A percentile compares a stretch with the other conserved stretches of the same genome.
phyloP scores from a whole-genome alignment of 345 rosid genomes.

The Cardiospermum halicacabum region DNA sequence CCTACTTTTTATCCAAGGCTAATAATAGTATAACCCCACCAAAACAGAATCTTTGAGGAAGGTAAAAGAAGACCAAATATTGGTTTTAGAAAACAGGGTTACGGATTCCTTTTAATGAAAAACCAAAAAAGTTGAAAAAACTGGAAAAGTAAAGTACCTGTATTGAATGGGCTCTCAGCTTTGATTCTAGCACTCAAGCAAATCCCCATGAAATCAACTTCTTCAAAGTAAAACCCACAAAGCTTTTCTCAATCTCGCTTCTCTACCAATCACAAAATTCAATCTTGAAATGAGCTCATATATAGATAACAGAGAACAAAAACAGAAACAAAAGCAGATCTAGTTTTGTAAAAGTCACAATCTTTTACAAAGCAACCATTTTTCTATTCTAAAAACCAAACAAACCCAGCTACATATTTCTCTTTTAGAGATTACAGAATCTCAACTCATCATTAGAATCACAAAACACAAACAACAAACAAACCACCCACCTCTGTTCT shows the following conservation, averaged over 20 bases:
- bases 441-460: not conserved
- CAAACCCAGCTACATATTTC: conserved; percentile 6
- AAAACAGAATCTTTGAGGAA: conserved; percentile 5
- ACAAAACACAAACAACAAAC: not conserved
- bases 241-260: conserved; percentile 20
- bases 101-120: not conserved
- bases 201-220: conserved; percentile 57
- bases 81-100: not conserved
- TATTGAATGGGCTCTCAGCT: conserved; percentile 69
- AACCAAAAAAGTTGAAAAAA: not conserved
- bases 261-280: conserved; percentile 24
- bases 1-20: not conserved
- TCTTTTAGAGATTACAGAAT: conserved; percentile 10
- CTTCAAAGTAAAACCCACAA: conserved; percentile 13
- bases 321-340: conserved; percentile 32
- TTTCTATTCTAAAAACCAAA: not conserved
- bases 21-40: too few species aligned
- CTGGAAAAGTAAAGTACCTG: conserved; percentile 38
- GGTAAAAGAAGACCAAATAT: not conserved
- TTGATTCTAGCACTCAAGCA: conserved; percentile 87
- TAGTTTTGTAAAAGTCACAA: conserved; percentile 14
- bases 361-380: conserved; percentile 1
- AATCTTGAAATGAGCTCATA: conserved; percentile 18
- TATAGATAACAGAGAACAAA: conserved; percentile 9
- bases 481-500: conserved; percentile 18